Conservation (phyloP, 441 rosid genomes). For the Populus hybrid region DNA sequence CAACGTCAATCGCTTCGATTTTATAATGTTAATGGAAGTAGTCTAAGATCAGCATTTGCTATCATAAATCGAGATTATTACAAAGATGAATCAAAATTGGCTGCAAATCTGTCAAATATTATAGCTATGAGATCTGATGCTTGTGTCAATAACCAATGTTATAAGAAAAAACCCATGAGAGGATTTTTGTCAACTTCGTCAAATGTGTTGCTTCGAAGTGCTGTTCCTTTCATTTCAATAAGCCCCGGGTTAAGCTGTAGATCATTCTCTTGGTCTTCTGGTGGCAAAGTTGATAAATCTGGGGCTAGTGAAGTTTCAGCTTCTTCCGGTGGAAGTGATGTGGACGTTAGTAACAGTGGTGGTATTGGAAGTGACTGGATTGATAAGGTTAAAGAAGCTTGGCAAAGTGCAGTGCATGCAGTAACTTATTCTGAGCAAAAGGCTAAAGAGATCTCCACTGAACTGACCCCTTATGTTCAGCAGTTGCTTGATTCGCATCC, state of each 20-base stretch:
- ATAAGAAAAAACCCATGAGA: constrained; percentile 15
- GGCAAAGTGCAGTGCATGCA: constrained; percentile 42
- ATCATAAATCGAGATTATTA: constrained; percentile 13
- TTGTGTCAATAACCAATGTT: constrained; percentile 1
- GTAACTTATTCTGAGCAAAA: constrained; percentile 42
- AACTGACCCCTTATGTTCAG: constrained; percentile 53
- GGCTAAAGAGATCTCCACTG: constrained; percentile 54
- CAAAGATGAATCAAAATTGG: constrained; percentile 15
- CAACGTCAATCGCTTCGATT: constrained; percentile 11
- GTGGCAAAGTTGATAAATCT: constrained; percentile 38
- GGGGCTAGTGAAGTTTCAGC: constrained; percentile 29
- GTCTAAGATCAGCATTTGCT: constrained; percentile 18
- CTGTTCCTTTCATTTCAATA: constrained; percentile 29
- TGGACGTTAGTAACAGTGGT: constrained; percentile 25
- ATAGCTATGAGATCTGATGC: constrained; percentile 14
- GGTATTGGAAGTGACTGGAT: constrained; percentile 44
- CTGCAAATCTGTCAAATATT: constrained; percentile 14
- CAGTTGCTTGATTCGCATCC: constrained; percentile 64
- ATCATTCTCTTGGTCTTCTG: constrained; percentile 44
- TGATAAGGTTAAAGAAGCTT: constrained; percentile 53
- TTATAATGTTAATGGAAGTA: constrained; percentile 12
- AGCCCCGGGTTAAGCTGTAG: constrained; percentile 26
- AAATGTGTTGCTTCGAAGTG: constrained; percentile 12
- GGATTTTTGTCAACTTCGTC: constrained; percentile 21
- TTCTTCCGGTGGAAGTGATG: constrained; percentile 33